Conservation (phyloP, 257 asterid species). For the Solanum corneliomulleri region DNA sequence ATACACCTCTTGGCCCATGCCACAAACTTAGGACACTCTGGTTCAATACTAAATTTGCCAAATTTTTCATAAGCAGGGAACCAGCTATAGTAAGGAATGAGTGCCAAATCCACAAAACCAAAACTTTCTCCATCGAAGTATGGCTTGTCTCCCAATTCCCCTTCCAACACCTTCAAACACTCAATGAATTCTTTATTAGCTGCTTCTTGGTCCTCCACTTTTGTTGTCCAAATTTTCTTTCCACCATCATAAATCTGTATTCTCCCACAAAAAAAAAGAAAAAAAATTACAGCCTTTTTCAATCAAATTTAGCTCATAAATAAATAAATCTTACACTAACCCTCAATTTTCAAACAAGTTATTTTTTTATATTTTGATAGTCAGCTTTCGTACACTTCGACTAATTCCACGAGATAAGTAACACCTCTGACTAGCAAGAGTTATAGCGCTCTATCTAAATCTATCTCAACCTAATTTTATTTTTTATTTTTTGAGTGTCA, state of each 20-base stretch:
- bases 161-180: constrained; percentile 26
- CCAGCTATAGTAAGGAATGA: constrained; percentile 39
- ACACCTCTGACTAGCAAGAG: too few relatives aligned
- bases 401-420: too few relatives aligned
- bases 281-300: background rate
- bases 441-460: too few relatives aligned
- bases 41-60: constrained; percentile 32
- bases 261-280: background rate
- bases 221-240: constrained; percentile 27
- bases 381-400: too few relatives aligned
- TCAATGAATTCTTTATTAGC: constrained; percentile 43
- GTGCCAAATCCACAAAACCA: constrained; percentile 41
- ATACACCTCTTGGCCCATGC: constrained; percentile 52
- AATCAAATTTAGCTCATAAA: background rate
- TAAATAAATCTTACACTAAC: background rate
- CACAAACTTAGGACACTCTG: constrained; percentile 35
- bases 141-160: constrained; percentile 35
- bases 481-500: too few relatives aligned
- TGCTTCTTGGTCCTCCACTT: constrained; percentile 38
- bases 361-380: too few relatives aligned
- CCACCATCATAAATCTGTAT: constrained; percentile 15
- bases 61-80: constrained; percentile 34
- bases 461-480: too few relatives aligned
- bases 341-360: background rate
- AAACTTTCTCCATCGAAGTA: constrained; percentile 44